These are phyloP conservation scores for Mitragyna speciosa DNA, from an alignment of 257 asterid species.

Conservation along the genomic window DNA sequence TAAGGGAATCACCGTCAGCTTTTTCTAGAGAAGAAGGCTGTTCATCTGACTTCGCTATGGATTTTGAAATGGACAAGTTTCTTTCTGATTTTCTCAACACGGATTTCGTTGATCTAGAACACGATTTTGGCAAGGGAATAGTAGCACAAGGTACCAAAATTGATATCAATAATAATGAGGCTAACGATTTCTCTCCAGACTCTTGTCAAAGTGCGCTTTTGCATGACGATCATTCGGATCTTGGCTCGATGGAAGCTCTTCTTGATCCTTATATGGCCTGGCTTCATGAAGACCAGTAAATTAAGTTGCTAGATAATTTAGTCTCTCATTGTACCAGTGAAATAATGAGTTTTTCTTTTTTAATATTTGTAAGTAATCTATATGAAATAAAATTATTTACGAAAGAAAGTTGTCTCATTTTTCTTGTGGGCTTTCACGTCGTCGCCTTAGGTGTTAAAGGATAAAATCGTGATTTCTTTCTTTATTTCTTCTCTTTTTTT, in stretches of 20 bases:
- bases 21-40: background rate
- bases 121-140: background rate
- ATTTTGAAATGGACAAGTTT: slow-evolving; percentile 10
- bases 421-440: background rate
- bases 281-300: slow-evolving; percentile 3
- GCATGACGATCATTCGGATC: background rate
- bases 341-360: background rate
- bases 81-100: background rate
- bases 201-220: background rate
- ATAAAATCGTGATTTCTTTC: background rate
- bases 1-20: background rate
- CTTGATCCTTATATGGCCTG: slow-evolving; percentile 11
- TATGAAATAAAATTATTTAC: too few relatives aligned
- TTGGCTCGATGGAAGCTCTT: slow-evolving; percentile 4
- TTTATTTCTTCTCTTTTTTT: too few relatives aligned
- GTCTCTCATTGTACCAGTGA: background rate
- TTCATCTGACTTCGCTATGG: background rate
- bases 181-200: background rate
- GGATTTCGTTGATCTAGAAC: background rate
- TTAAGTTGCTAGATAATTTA: background rate
- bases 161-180: too few relatives aligned
- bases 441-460: background rate
- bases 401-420: too few relatives aligned
- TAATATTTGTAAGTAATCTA: background rate
- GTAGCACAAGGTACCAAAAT: background rate